phyloP scores from a whole-genome alignment of 1,284 basidiomycete genomes.

The Anthracocystis setariae region DNA sequence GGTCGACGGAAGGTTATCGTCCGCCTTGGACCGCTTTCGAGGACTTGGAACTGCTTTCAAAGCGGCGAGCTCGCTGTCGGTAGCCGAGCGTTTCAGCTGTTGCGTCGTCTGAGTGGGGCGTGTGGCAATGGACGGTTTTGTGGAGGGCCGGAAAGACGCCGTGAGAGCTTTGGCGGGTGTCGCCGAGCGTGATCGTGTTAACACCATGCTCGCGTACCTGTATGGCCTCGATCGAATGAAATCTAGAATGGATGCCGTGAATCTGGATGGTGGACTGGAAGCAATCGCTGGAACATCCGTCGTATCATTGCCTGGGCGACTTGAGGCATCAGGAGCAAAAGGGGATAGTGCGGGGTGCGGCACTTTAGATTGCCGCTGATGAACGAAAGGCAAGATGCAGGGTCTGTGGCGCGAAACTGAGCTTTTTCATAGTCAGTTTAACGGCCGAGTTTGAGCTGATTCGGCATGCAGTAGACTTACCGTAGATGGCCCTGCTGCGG shows the following conservation, averaged over 20 bases:
- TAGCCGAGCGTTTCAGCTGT: conserved; percentile 24
- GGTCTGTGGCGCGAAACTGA: conserved; percentile 4
- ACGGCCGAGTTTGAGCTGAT: conserved; percentile 13
- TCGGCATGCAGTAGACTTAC: too few relatives aligned
- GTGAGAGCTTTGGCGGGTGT: conserved; percentile 36
- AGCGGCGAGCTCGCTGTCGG: conserved; percentile 22
- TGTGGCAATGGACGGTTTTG: conserved; percentile 34
- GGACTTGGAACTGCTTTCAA: background rate
- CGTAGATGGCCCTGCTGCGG: too few relatives aligned
- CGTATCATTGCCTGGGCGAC: background rate
- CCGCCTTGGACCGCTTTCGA: conserved; percentile 7
- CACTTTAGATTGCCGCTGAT: conserved; percentile 14
- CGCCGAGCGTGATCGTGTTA: conserved; percentile 43
- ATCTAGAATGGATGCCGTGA: background rate
- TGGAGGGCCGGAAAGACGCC: conserved; percentile 29
- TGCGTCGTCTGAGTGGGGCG: conserved; percentile 16
- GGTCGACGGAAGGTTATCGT: background rate
- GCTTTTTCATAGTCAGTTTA: background rate
- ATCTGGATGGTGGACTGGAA: background rate
- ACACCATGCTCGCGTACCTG: conserved; percentile 16
- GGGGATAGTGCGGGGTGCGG: conserved; percentile 9
- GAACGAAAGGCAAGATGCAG: conserved; percentile 3
- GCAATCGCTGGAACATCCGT: background rate
- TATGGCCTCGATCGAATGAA: background rate
- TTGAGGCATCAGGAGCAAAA: background rate